Evolutionary conservation across 2,329 filamentous ascomycete species (phyloP), one percentile per base, ranked within the genome.

Genomic region (Aspergillus oerlinghausenensis): DNA sequence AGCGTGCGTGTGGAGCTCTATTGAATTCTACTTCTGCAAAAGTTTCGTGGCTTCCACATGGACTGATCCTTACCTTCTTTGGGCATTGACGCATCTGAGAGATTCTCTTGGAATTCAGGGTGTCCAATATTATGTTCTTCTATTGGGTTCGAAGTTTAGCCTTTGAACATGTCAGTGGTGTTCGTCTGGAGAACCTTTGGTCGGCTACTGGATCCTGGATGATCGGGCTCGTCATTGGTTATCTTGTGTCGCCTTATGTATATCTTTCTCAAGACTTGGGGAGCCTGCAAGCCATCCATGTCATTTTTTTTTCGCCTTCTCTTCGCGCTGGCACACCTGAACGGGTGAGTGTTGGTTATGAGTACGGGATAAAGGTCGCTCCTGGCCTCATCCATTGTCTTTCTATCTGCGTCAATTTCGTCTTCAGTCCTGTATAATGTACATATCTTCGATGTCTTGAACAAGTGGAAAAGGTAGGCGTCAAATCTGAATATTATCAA

Each of bases 351-450:
- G 32, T 38, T 38, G 32, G 25, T 28, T 14, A 28, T 14, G 50
- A 35, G 14, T 10, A 25, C 32, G 35, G 35, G 11, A 23, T n/a
- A 4, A 26, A 43, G n/a, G 28, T 38, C 14, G 6, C 40, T n/a
- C 5, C 49, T 29, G 21, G 17, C 21, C 25, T 35, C 28, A 32
- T 14, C 29, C 49, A 28, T 55, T 50, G 43, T 35, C 25, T 49
- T 42, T 29, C 21, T 48, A 32, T 54, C n/a, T 38, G 32, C 28
- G 14, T 21, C n/a, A 11, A 47, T 43, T 52, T 40, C 17, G 54
- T 50, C 56, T 55, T 38, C 32, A n/a, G 32, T 38, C 42, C 54
- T 64, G 61, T 65, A 60, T 64, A 62, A 60, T 65, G 59, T 60
- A 66, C 60, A 62, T 65, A 66, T 52, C 50, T 38, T 49, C 47